Conservation (phyloP, 139 green algal genomes). For the Chlorella sp. region DNA sequence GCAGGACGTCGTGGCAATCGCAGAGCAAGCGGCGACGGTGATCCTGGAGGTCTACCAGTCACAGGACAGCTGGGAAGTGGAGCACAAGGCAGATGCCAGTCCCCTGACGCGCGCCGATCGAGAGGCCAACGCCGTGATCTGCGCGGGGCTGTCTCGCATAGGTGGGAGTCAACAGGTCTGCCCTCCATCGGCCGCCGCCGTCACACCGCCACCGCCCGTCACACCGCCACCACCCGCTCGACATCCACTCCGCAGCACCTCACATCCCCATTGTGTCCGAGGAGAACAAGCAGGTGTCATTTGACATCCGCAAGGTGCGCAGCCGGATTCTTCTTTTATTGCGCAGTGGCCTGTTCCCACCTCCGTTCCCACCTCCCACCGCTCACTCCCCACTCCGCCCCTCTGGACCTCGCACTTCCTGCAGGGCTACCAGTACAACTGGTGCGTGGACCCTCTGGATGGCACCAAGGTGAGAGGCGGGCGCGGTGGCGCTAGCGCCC, state of each 20-base stretch:
- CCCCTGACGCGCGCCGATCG: constrained; percentile 80
- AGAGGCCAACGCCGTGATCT: constrained; percentile 80
- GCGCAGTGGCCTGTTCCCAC: too few relatives aligned
- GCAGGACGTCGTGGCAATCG: constrained; percentile 60
- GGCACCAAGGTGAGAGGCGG: too few relatives aligned
- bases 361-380: too few relatives aligned
- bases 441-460: constrained; percentile 87
- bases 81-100: constrained; percentile 75
- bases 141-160: constrained; percentile 48
- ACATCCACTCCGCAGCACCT: constrained; percentile 37
- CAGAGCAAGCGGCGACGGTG: constrained; percentile 64
- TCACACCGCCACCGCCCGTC: too few relatives aligned
- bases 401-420: constrained; percentile 1
- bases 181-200: too few relatives aligned
- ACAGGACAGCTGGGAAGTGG: constrained; percentile 61
- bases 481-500: too few relatives aligned
- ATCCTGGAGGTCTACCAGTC: constrained; percentile 81
- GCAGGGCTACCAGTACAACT: constrained; percentile 74
- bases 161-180: too few relatives aligned
- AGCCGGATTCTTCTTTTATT: neutral
- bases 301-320: constrained; percentile 65
- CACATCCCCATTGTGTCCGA: constrained; percentile 90
- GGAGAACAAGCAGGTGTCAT: constrained; percentile 71
- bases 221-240: too few relatives aligned
- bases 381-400: too few relatives aligned